Evolutionary conservation across 805 yeast species (phyloP), one percentile per base, ranked within the genome.

Genomic region (Kazachstania viticola): DNA sequence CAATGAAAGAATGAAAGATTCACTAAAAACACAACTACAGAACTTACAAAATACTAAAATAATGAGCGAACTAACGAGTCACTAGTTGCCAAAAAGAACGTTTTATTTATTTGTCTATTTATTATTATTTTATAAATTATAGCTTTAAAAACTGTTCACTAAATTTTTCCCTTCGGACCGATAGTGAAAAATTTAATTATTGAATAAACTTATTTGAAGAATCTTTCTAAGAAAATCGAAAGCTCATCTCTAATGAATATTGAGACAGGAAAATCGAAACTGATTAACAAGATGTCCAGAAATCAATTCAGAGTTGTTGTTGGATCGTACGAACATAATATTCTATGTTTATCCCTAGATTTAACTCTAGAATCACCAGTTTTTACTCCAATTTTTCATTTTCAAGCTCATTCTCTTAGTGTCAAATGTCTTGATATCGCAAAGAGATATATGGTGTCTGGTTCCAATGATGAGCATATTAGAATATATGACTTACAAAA

Each of bases 321-420:
- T 9, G 98, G 98, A 17, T 85, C 96, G 1, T 91, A 91, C 48
- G 98, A 91, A 60, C 98, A 91, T 60, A 83, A 85, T 40, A 58
- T 91, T 29, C 61, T 87, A 25, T 85, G 96, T 63, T 65, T 85
- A 12, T 82, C 95, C 1, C 61, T 83, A 27, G 68, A 76, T n/a
- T 46, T 83, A 17, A 69, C 74, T 2, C 30, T 35, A 18, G 33
- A 32, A 14, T 62, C 68, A 7, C 76, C 85, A 1, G 65, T 82
- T 8, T 91, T 91, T 61, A 85, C 84, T 28, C 95, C 97, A 3
- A 77, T 91, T 27, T 91, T 91, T 64, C 96, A 91, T 55, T 88
- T 91, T 59, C 84, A 88, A 46, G 94, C 98, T 1, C 98, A 91
- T 58, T 65, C 95, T 0, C 67, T 84, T 31, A 80, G 95, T 22